These are phyloP conservation scores for Coemansia sp. DNA, from an alignment of 192 early-diverging fungal species.

Conservation along the genomic window DNA sequence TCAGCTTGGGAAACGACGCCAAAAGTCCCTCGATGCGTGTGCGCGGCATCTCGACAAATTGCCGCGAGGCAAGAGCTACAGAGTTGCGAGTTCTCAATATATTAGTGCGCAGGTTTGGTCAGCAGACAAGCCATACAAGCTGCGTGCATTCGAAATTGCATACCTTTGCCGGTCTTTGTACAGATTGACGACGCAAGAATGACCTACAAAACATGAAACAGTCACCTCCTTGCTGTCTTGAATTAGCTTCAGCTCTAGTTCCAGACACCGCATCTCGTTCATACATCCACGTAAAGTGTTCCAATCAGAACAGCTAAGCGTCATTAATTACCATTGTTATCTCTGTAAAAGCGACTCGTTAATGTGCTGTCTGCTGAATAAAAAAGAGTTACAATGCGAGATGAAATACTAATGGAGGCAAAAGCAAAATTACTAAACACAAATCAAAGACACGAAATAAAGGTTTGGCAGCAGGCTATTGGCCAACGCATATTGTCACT, in stretches of 20 bases:
- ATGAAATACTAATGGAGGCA: background rate
- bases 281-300: constrained; percentile 6
- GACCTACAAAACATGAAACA: constrained; percentile 80
- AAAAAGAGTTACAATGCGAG: background rate
- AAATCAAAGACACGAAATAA: too few species aligned
- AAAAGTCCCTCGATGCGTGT: constrained; percentile 95
- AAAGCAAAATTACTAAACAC: too few species aligned
- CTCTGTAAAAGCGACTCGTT: constrained; percentile 7
- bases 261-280: background rate
- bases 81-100: too few species aligned
- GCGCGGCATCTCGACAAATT: constrained; percentile 96
- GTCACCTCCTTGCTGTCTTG: background rate
- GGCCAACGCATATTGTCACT: background rate
- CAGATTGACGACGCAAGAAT: constrained; percentile 88
- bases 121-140: background rate
- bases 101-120: background rate
- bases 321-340: constrained; percentile 60
- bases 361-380: constrained; percentile 1
- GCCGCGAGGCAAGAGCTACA: constrained; percentile 84
- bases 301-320: constrained; percentile 42
- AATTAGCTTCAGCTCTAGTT: too few species aligned
- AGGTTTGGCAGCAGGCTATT: background rate
- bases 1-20: constrained; percentile 96
- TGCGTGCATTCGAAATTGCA: background rate
- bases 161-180: constrained; percentile 94